Evolutionary conservation across 768 basidiomycete species (phyloP), one percentile per base, ranked within the genome.

Genomic region (Leccinum rimulosum): DNA sequence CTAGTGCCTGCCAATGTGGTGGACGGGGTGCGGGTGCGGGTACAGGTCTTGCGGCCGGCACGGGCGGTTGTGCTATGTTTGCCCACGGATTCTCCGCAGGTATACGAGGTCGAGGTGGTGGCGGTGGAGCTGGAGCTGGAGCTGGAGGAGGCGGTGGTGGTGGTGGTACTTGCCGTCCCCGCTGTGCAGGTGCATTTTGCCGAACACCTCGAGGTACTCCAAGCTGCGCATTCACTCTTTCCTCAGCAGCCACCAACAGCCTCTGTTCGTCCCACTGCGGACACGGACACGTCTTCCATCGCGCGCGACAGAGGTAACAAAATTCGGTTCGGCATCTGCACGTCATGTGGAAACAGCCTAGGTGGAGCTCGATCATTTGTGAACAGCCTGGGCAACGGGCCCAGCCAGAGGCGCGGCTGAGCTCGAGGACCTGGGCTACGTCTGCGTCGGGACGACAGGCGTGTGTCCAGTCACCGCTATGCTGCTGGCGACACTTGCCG

Each of bases 221-320:
- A 45, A 79, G 58, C 30, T 68, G 71, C 10, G 70, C 66, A 36
- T 80, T 75, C 19, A 83, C 82, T 22, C 80, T 73, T 30, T 73
- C 73, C 56, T 78, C 74, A 0, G 84, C 86, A 4, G 74, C 78
- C 3, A 61, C 73, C 31, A 80, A 11, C 12, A 73, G 27, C 6
- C 62, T 56, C 3, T 28, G 33, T 64, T 89, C 88, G 22, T 89
- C 87, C 86, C 87, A 90, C 58, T 86, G 84, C 1, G 78, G 76
- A 61, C 89, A 90, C 1, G 0, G 14, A 63, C 89, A 91, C 1
- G 72, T 76, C 73, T 88, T 88, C 88, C 89, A 91, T 3, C 58
- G 73, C 25, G 64, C 79, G 75, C 77, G 53, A 76, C 84, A 78
- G 75, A 84, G 61, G 51, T 79, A 79, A 61, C 77, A 79, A 48